Percentiles rank a stretch among this genome's conserved stretches.
phyloP scores from a whole-genome alignment of 2,329 filamentous ascomycete genomes.

The Colletotrichum kahawae region DNA sequence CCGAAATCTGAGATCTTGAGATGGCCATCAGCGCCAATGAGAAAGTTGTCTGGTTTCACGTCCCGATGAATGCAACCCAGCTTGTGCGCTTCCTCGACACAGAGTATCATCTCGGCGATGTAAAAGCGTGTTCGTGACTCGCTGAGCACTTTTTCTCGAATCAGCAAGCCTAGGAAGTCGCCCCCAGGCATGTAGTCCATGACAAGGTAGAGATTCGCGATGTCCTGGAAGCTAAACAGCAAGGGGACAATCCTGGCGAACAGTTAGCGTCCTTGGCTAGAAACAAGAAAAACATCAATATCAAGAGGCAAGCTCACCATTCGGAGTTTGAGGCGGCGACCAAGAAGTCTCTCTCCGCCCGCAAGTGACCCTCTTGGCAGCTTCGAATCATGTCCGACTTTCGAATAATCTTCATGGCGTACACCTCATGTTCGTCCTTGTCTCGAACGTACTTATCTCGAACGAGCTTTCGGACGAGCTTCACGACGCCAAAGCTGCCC shows the following conservation, averaged over 20 bases:
- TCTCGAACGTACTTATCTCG: neutral
- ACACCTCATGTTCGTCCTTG: constrained; percentile 58
- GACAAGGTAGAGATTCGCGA: constrained; percentile 83
- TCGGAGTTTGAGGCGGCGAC: constrained; percentile 85
- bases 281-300: constrained; percentile 12
- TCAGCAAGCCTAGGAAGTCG: constrained; percentile 86
- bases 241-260: constrained; percentile 77
- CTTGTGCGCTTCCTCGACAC: constrained; percentile 89
- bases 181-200: constrained; percentile 99
- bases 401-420: constrained; percentile 96
- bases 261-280: neutral
- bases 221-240: constrained; percentile 88
- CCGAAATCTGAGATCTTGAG: constrained; percentile 97
- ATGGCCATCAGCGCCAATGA: constrained; percentile 87
- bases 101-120: constrained; percentile 93
- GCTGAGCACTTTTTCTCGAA: constrained; percentile 82
- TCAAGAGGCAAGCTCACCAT: constrained; percentile 55
- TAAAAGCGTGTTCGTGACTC: constrained; percentile 86
- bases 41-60: constrained; percentile 96
- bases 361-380: constrained; percentile 89
- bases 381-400: constrained; percentile 93
- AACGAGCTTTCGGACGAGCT: constrained; percentile 73
- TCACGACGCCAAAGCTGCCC: constrained; percentile 92
- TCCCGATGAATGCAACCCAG: constrained; percentile 93
- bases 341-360: constrained; percentile 90